Percentiles rank a stretch among this genome's conserved stretches.
These are phyloP conservation scores for Passiflora organensis DNA, from an alignment of 345 rosid species.

Conservation along the genomic window DNA sequence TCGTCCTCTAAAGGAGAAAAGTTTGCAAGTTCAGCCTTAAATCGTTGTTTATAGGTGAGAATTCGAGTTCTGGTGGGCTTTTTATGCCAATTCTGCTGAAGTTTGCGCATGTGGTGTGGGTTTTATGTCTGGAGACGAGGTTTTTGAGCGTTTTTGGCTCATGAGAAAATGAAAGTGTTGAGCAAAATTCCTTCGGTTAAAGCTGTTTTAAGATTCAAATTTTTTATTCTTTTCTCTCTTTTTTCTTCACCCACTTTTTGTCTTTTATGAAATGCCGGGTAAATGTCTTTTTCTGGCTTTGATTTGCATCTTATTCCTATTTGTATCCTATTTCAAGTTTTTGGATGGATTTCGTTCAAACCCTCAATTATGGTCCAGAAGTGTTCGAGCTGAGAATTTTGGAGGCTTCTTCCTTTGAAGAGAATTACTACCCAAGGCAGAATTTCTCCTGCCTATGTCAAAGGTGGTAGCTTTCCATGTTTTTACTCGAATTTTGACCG, in stretches of 20 bases:
- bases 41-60: slow-evolving; percentile 31
- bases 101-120: slow-evolving; percentile 8
- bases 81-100: slow-evolving; percentile 12
- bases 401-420: no score
- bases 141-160: slow-evolving; percentile 14
- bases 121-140: slow-evolving; percentile 9
- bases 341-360: no score
- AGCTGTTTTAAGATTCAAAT: not conserved
- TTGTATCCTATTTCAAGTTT: no score
- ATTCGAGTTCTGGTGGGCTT: slow-evolving; percentile 9
- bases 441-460: not conserved
- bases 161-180: no score
- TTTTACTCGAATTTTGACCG: no score
- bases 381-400: slow-evolving; percentile 39
- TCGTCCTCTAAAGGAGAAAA: slow-evolving; percentile 10
- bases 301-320: no score
- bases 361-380: slow-evolving; percentile 9
- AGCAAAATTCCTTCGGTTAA: no score
- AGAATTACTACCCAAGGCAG: no score
- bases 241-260: no score
- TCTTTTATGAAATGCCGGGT: not conserved
- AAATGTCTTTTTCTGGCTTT: no score
- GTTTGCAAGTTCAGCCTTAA: slow-evolving; percentile 14
- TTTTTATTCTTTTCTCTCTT: slow-evolving; percentile 4
- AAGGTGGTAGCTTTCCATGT: no score